phyloP scores from a whole-genome alignment of 2,329 filamentous ascomycete species.

The Nemania diffusa region DNA sequence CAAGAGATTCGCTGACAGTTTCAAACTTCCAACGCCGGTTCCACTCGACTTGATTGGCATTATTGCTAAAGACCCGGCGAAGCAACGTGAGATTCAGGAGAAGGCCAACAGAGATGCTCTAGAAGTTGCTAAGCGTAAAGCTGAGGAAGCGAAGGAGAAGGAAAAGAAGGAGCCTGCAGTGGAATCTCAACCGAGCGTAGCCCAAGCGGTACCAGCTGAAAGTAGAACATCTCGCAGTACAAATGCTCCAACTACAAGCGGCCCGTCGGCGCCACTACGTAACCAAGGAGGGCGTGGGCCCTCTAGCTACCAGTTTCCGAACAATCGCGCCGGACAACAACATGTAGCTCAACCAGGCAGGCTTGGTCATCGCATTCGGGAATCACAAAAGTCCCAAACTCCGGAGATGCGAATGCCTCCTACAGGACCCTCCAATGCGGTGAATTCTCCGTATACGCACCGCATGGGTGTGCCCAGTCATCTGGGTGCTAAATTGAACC shows the following conservation, averaged over 20 bases:
- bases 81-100: slow-evolving; percentile 92
- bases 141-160: slow-evolving; percentile 62
- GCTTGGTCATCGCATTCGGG: slow-evolving; percentile 63
- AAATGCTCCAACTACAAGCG: slow-evolving; percentile 36
- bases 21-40: slow-evolving; percentile 93
- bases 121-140: slow-evolving; percentile 62
- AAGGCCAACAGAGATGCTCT: slow-evolving; percentile 83
- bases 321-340: slow-evolving; percentile 58
- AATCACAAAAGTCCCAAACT: slow-evolving; percentile 60
- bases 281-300: slow-evolving; percentile 60
- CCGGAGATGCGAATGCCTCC: slow-evolving; percentile 77
- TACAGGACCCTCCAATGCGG: slow-evolving; percentile 73
- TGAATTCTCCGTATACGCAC: slow-evolving; percentile 64
- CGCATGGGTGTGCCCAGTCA: slow-evolving; percentile 64
- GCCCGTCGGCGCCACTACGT: slow-evolving; percentile 37
- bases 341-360: slow-evolving; percentile 55
- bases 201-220: slow-evolving; percentile 39
- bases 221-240: slow-evolving; percentile 49
- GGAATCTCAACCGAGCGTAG: slow-evolving; percentile 54
- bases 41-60: slow-evolving; percentile 93
- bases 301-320: slow-evolving; percentile 60
- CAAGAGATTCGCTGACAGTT: slow-evolving; percentile 92
- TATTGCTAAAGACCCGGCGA: slow-evolving; percentile 93
- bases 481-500: slow-evolving; percentile 68
- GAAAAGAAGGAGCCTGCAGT: slow-evolving; percentile 64